Conservation (phyloP, 176 grass and related monocot species). For the Hordeum vulgare region MorexV3_pseudomolecules_assembly NC_058519.1:556416981-556417480, state of each 20-base stretch:
- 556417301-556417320: constrained; percentile 53
- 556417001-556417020: constrained; percentile 56
- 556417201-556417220: not conserved
- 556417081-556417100: not conserved
- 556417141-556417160: too few species aligned
- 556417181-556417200: too few species aligned
- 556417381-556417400: constrained; percentile 26
- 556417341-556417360: constrained; percentile 88
- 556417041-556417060: not conserved
- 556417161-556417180: too few species aligned
- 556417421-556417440: not conserved
- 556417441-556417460: not conserved
- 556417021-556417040: not conserved
- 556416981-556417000: constrained; percentile 61
- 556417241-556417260: constrained; percentile 17
- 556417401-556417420: not conserved
- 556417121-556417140: too few species aligned
- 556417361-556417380: constrained; percentile 75
- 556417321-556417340: constrained; percentile 31
- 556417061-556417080: too few species aligned
- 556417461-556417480: not conserved
- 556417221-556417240: not conserved
- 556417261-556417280: constrained; percentile 32
- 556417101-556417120: too few species aligned
- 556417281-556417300: constrained; percentile 55